Evolutionary conservation across 306 rosid species (phyloP).

Genomic region (Luffa aegyptiaca): DNA sequence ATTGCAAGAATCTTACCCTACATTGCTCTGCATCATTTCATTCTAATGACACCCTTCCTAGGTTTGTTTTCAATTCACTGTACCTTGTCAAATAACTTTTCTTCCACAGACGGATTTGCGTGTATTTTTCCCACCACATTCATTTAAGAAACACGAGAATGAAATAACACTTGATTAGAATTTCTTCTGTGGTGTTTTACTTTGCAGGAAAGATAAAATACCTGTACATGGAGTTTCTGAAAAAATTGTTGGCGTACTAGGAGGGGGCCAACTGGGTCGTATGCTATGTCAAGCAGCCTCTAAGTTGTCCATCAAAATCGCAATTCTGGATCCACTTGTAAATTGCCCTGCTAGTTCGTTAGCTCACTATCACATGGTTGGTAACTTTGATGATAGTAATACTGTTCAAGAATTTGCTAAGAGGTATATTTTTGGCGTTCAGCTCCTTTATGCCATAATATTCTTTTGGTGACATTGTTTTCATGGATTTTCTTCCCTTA

Average conservation of each 20-base stretch:
- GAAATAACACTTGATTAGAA: not conserved
- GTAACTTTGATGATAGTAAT: conserved; percentile 68
- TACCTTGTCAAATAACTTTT: not conserved
- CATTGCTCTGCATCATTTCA: not conserved
- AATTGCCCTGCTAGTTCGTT: conserved; percentile 66
- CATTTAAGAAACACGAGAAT: not conserved
- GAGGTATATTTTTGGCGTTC: conserved; percentile 38
- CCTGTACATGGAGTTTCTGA: conserved; percentile 51
- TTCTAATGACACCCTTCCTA: not conserved
- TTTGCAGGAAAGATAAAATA: conserved; percentile 32
- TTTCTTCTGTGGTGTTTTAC: not conserved
- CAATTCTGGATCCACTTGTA: conserved; percentile 64
- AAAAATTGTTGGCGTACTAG: conserved; percentile 67
- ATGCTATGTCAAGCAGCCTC: conserved; percentile 97
- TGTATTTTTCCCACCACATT: not conserved
- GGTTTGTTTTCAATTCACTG: not conserved
- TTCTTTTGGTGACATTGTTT: not conserved
- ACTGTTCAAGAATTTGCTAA: conserved; percentile 65
- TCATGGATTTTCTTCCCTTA: not conserved
- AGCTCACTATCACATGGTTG: conserved; percentile 60
- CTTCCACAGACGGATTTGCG: not conserved
- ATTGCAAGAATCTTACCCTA: not conserved
- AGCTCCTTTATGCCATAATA: not conserved
- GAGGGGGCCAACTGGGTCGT: conserved; percentile 89
- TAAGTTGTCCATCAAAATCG: conserved; percentile 60